Evolutionary conservation across 192 early-diverging fungal genomes (phyloP).

Genomic region (Fimicolochytrium jonesii): DNA sequence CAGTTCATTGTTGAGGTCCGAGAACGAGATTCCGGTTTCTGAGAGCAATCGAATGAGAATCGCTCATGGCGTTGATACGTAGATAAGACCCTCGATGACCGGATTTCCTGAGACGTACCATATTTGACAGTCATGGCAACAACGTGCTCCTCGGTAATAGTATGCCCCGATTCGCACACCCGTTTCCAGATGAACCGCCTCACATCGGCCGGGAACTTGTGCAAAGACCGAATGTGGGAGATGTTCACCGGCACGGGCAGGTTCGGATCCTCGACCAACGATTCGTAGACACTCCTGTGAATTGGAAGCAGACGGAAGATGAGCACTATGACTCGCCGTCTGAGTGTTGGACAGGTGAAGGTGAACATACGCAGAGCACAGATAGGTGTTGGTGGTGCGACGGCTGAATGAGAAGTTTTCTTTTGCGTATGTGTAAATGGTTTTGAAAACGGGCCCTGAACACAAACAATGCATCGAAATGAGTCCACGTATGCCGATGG

Average conservation of each 20-base stretch:
- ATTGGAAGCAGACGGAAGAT: too few species aligned
- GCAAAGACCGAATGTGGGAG: constrained; percentile 43
- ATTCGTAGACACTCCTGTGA: constrained; percentile 42
- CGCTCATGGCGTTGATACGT: too few species aligned
- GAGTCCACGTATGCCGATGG: not conserved
- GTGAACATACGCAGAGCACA: constrained; percentile 37
- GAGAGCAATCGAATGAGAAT: too few species aligned
- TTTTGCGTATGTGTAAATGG: constrained; percentile 39
- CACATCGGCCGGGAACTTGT: constrained; percentile 38
- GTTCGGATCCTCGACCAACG: constrained; percentile 34
- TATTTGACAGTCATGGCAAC: constrained; percentile 41
- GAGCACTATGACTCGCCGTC: not conserved
- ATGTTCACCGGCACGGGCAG: constrained; percentile 43
- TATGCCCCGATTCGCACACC: constrained; percentile 28
- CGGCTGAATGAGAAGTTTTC: constrained; percentile 38
- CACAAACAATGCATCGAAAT: constrained; percentile 1
- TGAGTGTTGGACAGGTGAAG: not conserved
- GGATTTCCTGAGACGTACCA: too few species aligned
- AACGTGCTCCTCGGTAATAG: constrained; percentile 42
- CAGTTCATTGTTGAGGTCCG: constrained; percentile 39
- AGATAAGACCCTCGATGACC: too few species aligned
- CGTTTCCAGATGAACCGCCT: constrained; percentile 38
- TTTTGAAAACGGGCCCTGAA: too few species aligned
- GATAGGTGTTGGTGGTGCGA: constrained; percentile 43
- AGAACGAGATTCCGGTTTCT: constrained; percentile 38